Evolutionary conservation across 2,329 filamentous ascomycete genomes (phyloP), one percentile per base, ranked within the genome.

Genomic region (Teratosphaeria zuluensis): DNA sequence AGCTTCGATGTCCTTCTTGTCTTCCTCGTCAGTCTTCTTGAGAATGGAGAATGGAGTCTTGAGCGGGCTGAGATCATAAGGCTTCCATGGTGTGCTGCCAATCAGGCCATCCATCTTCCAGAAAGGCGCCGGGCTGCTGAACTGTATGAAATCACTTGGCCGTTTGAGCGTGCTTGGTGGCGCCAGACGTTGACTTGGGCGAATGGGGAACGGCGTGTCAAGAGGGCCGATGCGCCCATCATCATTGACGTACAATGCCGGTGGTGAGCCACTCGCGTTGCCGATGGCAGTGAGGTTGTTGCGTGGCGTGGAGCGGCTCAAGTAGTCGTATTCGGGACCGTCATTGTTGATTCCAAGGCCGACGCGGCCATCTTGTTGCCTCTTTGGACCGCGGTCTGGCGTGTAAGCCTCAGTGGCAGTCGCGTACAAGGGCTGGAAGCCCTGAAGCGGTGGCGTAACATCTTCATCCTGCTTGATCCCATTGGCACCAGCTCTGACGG

Each of bases 101-200:
- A 83, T 82, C 60, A 90, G 82, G 64, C 91, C 88, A 48, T 88
- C 85, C 72, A 89, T 94, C 72, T 89, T 91, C 90, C 90, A 95
- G 73, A 95, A 94, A 0, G 89, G 89, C 0, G 90, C 90, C 0
- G 90, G 90, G 33, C 88, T 91, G 65, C 87, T 90, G 53, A 90
- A 91, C 35, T 89, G 88, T 82, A 92, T 90, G 71, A 90, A 89
- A 68, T 91, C 88, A 69, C 88, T 92, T 9, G 90, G 90, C 58
- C 89, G 80, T 69, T 92, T 88, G 4, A 88, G 84, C 5, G 89
- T 92, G 67, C 87, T 91, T 0, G 89, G 89, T 32, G 90, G 90
- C 1, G 87, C 88, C 48, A 92, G 80, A 65, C 83, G 84, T 32
- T 89, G 89, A 19, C 66, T 69, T 30, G 71, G 71, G 7, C 70